Base-by-base conservation (phyloP, 345 rosid species). In the Crucihimalaya himalaica region DNA sequence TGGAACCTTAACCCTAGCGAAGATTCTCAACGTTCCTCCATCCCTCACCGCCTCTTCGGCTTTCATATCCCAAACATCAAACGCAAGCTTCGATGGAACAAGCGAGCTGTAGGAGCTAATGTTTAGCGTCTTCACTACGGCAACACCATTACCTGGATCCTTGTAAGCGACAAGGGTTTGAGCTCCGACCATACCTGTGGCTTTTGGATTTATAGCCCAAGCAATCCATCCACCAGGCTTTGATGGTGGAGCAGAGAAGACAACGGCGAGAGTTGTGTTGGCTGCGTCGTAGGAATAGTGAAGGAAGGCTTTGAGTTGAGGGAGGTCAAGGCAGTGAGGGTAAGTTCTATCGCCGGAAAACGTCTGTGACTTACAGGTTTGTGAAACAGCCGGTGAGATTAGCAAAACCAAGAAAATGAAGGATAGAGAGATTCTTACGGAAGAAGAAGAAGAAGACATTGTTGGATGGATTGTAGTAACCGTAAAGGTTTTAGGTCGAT, bases 191-290 rank as follows among this genome's bases (percentile, higher is more conserved):
- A 90, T 93, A 31, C 97, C 97, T 6, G 83, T 78, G 10, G 61
- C 72, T 14, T 61, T 84, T 5, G 90, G 97, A 53, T 93, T 90
- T 39, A 93, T 83, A 0, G 87, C 97, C 97, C 96, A 93, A 0
- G 87, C 82, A 47, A 86, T 68, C 98, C 98, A 93, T 16, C 89
- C 90, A 11, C 61, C 83, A 3, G 84, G 46, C 11, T 74, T 65
- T 1, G 89, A 68, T 0, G 93, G 96, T 0, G 74, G 34, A 20
- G 97, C 97, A 13, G 81, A 39, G 79, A 83, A 90, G 42, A 93
- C 97, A 28, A 93, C 42, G 53, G 92, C 79, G 51, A 90, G 92
- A 52, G 93, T 81, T 56, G 61, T 70, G 83, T 86, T 89, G 39
- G 91, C 19, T 35, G 88, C 43, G 69, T 88, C 68, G 76, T 85